Evolutionary conservation across 1,284 basidiomycete species (phyloP), one percentile per base, ranked within the genome.

Genomic region (Anthracocystis setariae): DNA sequence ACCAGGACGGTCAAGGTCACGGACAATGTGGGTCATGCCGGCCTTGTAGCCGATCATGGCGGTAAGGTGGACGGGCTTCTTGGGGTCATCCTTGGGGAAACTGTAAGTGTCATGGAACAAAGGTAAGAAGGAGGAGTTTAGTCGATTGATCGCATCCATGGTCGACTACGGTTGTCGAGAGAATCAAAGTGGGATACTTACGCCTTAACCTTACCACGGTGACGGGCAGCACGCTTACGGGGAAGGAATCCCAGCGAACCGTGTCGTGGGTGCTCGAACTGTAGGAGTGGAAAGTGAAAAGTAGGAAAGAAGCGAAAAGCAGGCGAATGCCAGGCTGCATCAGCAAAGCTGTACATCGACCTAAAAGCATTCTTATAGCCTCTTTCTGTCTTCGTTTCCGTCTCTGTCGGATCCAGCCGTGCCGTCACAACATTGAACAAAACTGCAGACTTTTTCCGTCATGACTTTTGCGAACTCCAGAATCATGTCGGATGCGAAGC

Each of bases 21-120:
- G 93, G 73, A 99, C 95, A 82, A 98, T 89, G 85, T 99, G 96
- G 86, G 94, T 97, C 96, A 98, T 98, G 84, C 96, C 96, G 78
- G 95, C 96, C 90, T 99, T 98, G 92, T 97, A 99, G 81, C 95
- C 96, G 90, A 99, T 90, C 85, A 92, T 87, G 79, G 96, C 96
- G 81, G 96, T 99, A 85, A 99, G 89, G 87, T 99, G 96, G 73
- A 97, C 93, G 61, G 93, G 94, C 87, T 98, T 98, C 89, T 94
- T 98, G 85, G 93, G 89, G 88, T 98, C 95, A 89, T 99, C 96
- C 94, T 96, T 83, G 51, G 77, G 74, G 74, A 78, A 79, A 45
- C 59, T 74, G 53, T 8, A 20, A 18, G 56, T 35, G 15, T 24
- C 25, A n/a, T 33, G 40, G 12, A 18, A 3, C 15, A 7, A 27